Conservation (phyloP, 2,329 filamentous ascomycete species). For the Hypoxylon sp. region DNA sequence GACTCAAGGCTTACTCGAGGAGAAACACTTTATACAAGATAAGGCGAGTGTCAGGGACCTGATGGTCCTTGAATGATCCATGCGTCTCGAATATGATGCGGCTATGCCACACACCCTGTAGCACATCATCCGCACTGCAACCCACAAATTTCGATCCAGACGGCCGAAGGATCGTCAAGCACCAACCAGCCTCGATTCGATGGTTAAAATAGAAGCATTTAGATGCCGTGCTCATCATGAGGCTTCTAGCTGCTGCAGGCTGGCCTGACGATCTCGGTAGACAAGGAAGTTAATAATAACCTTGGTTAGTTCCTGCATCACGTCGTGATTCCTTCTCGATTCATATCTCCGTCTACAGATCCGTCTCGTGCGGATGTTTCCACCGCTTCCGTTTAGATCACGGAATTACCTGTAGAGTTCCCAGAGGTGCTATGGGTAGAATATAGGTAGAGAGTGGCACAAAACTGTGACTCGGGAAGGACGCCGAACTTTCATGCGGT, state of each 20-base stretch:
- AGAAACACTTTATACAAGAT: slow-evolving; percentile 14
- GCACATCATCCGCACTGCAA: slow-evolving; percentile 43
- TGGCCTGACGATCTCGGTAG: slow-evolving; percentile 16
- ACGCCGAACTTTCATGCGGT: slow-evolving; percentile 21
- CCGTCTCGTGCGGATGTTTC: slow-evolving; percentile 9
- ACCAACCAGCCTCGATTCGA: slow-evolving; percentile 27
- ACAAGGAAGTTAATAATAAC: slow-evolving; percentile 19
- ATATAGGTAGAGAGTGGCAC: slow-evolving; percentile 5
- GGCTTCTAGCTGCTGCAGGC: slow-evolving; percentile 9
- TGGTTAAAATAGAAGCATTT: slow-evolving; percentile 41
- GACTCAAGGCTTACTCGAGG: slow-evolving; percentile 3
- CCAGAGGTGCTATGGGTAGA: neutral
- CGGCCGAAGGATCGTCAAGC: slow-evolving; percentile 40
- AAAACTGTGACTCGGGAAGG: slow-evolving; percentile 30
- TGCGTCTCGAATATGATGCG: slow-evolving; percentile 42
- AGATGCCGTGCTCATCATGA: slow-evolving; percentile 11
- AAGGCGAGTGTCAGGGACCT: slow-evolving; percentile 15
- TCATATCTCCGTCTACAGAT: slow-evolving; percentile 9
- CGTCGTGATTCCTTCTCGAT: slow-evolving; percentile 36
- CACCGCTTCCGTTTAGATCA: slow-evolving; percentile 4
- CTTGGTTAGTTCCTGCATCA: slow-evolving; percentile 14
- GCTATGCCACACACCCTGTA: slow-evolving; percentile 40
- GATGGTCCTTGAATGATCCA: slow-evolving; percentile 31
- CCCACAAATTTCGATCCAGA: slow-evolving; percentile 43
- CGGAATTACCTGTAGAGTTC: slow-evolving; percentile 9